phyloP scores from a whole-genome alignment of 768 basidiomycete species.

The Lactarius indigo region DNA sequence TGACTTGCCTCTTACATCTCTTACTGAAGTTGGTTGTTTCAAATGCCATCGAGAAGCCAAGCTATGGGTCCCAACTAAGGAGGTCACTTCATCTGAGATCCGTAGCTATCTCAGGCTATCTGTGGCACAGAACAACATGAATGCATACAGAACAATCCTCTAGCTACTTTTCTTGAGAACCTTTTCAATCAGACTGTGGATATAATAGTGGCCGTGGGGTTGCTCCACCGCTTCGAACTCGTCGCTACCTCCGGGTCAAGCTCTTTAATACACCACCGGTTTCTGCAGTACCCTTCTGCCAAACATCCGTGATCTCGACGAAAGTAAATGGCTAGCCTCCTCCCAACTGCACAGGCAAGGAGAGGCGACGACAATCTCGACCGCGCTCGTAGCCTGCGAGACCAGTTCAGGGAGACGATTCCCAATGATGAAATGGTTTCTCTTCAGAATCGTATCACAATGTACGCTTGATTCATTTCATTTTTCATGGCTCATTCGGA shows the following conservation, averaged over 20 bases:
- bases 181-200: not conserved
- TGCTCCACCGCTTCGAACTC: not conserved
- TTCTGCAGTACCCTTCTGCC: not conserved
- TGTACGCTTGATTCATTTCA: not conserved
- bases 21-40: too few species aligned
- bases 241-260: not conserved
- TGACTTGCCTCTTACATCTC: too few species aligned
- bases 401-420: slow-evolving; percentile 1
- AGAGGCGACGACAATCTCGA: not conserved
- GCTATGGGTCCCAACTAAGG: not conserved
- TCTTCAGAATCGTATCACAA: slow-evolving; percentile 10
- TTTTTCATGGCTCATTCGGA: too few species aligned
- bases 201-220: not conserved
- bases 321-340: not conserved
- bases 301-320: not conserved
- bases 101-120: not conserved
- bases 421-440: not conserved
- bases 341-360: slow-evolving; percentile 6
- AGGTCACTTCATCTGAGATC: not conserved
- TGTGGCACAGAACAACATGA: not conserved
- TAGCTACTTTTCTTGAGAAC: not conserved
- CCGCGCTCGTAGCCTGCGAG: not conserved
- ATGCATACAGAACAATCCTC: not conserved
- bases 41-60: too few species aligned
- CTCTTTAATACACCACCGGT: not conserved